These are phyloP conservation scores for Russula sp. DNA, from an alignment of 768 basidiomycete genomes.

Conservation along the genomic window DNA sequence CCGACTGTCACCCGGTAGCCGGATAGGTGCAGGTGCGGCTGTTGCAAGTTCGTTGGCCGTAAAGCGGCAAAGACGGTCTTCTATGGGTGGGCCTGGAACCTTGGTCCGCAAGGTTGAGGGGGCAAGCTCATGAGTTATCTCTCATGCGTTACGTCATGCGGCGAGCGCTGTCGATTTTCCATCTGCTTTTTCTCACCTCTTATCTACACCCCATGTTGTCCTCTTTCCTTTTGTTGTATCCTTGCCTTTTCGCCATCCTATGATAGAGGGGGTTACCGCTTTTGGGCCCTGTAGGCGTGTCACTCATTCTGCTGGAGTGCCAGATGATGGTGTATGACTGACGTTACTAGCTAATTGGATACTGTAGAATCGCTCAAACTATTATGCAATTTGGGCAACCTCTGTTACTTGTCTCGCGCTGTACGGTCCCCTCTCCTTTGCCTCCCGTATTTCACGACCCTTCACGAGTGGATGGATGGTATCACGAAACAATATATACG, in stretches of 20 bases:
- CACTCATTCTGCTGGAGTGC: conserved; percentile 14
- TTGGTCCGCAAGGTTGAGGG: conserved; percentile 15
- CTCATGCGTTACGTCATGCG: neutral
- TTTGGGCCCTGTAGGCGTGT: conserved; percentile 10
- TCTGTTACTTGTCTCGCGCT: neutral
- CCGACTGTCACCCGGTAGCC: conserved; percentile 32
- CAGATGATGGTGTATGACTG: conserved; percentile 17
- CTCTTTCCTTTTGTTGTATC: conserved; percentile 5
- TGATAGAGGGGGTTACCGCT: conserved; percentile 6
- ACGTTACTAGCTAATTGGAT: conserved; percentile 16
- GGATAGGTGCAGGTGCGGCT: conserved; percentile 25
- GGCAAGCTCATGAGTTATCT: conserved; percentile 3
- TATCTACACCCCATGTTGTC: conserved; percentile 11
- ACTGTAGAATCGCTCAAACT: conserved; percentile 17
- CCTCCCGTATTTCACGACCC: neutral
- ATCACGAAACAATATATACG: conserved; percentile 11
- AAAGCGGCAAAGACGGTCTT: conserved; percentile 80
- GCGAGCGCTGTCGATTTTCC: neutral
- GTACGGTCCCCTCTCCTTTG: neutral
- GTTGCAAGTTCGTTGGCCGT: conserved; percentile 35
- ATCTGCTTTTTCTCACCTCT: neutral
- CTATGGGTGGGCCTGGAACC: conserved; percentile 25
- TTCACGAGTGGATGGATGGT: conserved; percentile 8
- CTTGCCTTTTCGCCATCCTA: neutral
- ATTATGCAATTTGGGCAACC: conserved; percentile 17